These are phyloP conservation scores for Arachis stenosperma DNA, from an alignment of 306 rosid species.

Conservation along the genomic window DNA sequence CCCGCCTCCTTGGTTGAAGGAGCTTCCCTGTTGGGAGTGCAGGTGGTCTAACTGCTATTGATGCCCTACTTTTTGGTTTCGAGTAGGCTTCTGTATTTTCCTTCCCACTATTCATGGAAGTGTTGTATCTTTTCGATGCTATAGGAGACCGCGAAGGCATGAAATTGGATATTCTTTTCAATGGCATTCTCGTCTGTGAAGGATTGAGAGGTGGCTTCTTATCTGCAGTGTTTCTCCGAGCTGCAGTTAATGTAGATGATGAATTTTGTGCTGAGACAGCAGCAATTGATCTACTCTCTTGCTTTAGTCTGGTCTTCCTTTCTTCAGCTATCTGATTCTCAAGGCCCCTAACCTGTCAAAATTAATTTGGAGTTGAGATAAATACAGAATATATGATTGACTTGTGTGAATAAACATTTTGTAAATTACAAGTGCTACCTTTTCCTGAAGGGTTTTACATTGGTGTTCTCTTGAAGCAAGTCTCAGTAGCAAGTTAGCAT, in stretches of 20 bases:
- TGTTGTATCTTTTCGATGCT: slow-evolving; percentile 42
- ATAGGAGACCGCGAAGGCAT: slow-evolving; percentile 66
- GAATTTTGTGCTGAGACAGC: slow-evolving; percentile 62
- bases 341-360: slow-evolving; percentile 80
- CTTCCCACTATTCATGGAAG: slow-evolving; percentile 64
- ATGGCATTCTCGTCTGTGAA: slow-evolving; percentile 69
- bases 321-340: slow-evolving; percentile 90
- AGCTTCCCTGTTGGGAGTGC: slow-evolving; percentile 47
- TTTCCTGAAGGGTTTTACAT: slow-evolving; percentile 86
- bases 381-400: not conserved
- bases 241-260: slow-evolving; percentile 42
- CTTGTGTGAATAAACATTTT: not conserved
- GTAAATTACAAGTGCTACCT: slow-evolving; percentile 45
- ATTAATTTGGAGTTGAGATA: not conserved
- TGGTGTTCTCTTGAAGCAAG: slow-evolving; percentile 81
- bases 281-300: slow-evolving; percentile 73
- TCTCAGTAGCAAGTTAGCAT: slow-evolving; percentile 71
- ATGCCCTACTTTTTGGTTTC: slow-evolving; percentile 66
- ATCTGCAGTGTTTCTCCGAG: slow-evolving; percentile 45
- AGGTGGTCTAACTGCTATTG: slow-evolving; percentile 70
- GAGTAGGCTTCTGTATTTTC: slow-evolving; percentile 57
- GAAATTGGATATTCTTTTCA: slow-evolving; percentile 66
- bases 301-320: slow-evolving; percentile 79
- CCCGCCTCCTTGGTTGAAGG: slow-evolving; percentile 83
- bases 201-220: slow-evolving; percentile 86